Conservation (phyloP, 305 asterid genomes). For the Rubia occidens region DNA sequence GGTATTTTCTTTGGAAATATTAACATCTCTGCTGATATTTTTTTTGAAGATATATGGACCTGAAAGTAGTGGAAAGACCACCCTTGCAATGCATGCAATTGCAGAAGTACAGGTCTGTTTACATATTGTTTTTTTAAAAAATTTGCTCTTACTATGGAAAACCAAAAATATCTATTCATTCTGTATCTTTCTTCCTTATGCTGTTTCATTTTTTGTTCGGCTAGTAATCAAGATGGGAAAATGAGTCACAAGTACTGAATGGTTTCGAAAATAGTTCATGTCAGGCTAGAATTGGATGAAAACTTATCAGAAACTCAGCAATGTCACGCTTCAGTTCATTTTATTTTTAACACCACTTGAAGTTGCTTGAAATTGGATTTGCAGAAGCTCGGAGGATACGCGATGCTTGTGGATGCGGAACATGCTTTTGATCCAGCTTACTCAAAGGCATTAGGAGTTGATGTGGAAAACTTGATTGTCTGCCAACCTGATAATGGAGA, state of each 20-base stretch:
- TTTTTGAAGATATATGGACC: slow-evolving; percentile 83
- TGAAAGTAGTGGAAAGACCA: slow-evolving; percentile 99
- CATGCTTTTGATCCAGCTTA: slow-evolving; percentile 99
- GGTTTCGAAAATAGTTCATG: neutral
- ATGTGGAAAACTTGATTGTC: slow-evolving; percentile 93
- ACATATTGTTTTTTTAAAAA: slow-evolving; percentile 29
- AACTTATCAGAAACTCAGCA: neutral
- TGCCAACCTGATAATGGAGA: slow-evolving; percentile 99
- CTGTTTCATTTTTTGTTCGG: neutral
- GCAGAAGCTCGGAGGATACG: slow-evolving; percentile 96
- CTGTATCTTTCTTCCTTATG: neutral
- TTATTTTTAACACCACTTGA: slow-evolving; percentile 17
- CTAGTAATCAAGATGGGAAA: neutral
- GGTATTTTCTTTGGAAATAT: slow-evolving; percentile 7
- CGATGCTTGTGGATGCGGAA: slow-evolving; percentile 99
- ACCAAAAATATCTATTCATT: neutral
- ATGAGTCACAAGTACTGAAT: neutral
- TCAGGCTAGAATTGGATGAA: neutral
- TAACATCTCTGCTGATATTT: slow-evolving; percentile 16
- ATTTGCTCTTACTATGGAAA: neutral
- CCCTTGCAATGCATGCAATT: slow-evolving; percentile 96
- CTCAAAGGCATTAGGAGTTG: slow-evolving; percentile 91
- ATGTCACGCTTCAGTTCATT: neutral
- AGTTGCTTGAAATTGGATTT: slow-evolving; percentile 21
- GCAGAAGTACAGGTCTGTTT: slow-evolving; percentile 98